A percentile compares a stretch with the other conserved stretches of the same genome.
Conservation (phyloP, 352 stramenopile genomes). For the Blastocystis sp. region DNA sequence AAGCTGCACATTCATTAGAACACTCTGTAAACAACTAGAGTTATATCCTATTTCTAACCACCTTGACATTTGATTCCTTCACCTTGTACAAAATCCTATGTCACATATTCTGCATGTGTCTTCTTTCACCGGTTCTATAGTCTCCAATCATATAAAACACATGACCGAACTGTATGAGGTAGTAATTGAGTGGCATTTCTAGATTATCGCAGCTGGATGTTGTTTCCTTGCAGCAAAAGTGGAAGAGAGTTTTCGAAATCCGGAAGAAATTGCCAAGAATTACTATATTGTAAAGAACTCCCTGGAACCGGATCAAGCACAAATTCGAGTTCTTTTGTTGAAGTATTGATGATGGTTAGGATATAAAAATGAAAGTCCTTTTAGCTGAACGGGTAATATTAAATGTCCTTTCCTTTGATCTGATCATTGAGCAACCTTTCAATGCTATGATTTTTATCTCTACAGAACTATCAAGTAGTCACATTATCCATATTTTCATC, state of each 20-base stretch:
- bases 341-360: background rate
- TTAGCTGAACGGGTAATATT: conserved; percentile 48
- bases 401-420: conserved; percentile 55
- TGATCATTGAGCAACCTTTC: conserved; percentile 54
- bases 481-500: background rate
- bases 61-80: background rate
- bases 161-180: conserved; percentile 44
- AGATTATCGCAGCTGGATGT: conserved; percentile 55
- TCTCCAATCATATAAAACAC: conserved; percentile 45
- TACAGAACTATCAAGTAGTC: background rate
- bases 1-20: conserved; percentile 40
- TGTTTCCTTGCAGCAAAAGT: conserved; percentile 57
- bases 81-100: conserved; percentile 34
- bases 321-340: background rate
- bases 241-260: conserved; percentile 60
- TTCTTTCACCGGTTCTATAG: conserved; percentile 65
- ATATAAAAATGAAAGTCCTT: conserved; percentile 65
- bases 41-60: conserved; percentile 42
- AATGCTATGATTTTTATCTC: conserved; percentile 16
- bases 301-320: background rate
- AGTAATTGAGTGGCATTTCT: background rate
- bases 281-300: conserved; percentile 22
- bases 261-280: conserved; percentile 42
- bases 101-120: conserved; percentile 57
- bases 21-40: conserved; percentile 30